Evolutionary conservation across 2,329 filamentous ascomycete genomes (phyloP).

Genomic region (Alternaria hordeiaustralica): DNA sequence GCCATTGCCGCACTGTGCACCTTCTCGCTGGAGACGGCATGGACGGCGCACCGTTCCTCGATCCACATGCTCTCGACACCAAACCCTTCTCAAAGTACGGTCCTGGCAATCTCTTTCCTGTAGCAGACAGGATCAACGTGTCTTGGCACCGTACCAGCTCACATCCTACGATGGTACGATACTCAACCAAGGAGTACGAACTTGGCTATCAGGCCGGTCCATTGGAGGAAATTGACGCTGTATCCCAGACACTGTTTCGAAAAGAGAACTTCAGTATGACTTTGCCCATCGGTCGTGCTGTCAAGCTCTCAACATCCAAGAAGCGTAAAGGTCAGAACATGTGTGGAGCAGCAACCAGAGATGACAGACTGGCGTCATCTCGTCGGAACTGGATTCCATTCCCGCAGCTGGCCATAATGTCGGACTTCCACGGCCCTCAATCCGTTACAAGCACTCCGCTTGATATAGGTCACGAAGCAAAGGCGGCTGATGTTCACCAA

Average conservation of each 20-base stretch:
- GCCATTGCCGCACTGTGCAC: slow-evolving; percentile 26
- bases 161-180: slow-evolving; percentile 26
- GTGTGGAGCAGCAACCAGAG: slow-evolving; percentile 2
- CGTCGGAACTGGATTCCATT: background rate
- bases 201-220: slow-evolving; percentile 16
- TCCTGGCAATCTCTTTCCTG: slow-evolving; percentile 9
- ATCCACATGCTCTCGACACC: slow-evolving; percentile 18
- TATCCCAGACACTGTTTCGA: slow-evolving; percentile 13
- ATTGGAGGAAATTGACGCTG: slow-evolving; percentile 28
- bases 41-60: slow-evolving; percentile 24
- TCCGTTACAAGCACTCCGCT: background rate
- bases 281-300: slow-evolving; percentile 13
- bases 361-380: background rate
- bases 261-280: background rate
- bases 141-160: slow-evolving; percentile 27
- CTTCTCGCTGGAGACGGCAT: slow-evolving; percentile 26
- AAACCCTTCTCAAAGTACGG: slow-evolving; percentile 20
- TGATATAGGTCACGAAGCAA: background rate
- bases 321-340: slow-evolving; percentile 8
- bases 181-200: slow-evolving; percentile 25
- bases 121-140: slow-evolving; percentile 21
- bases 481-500: background rate
- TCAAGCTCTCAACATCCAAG: slow-evolving; percentile 9
- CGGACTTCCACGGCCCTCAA: background rate
- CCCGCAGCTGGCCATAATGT: background rate